Evolutionary conservation across 345 rosid species (phyloP), one percentile per base, ranked within the genome.

Genomic region (Capsella bursapastoris): DNA sequence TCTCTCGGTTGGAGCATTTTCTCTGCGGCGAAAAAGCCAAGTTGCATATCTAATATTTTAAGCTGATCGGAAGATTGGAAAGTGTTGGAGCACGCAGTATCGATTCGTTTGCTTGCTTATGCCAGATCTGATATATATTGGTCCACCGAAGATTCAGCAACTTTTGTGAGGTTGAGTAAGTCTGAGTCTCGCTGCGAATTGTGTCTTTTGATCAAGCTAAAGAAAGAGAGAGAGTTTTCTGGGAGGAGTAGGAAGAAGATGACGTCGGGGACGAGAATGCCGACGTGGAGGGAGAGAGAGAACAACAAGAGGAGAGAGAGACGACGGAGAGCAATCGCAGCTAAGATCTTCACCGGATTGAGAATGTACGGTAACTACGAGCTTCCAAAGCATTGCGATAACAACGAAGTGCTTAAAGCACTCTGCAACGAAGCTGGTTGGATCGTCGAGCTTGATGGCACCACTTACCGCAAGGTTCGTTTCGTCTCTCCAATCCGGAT

Each of bases 361-460:
- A 83, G 97, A 82, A 83, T 86, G 88, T 88, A 86, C 60, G 97
- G 97, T 0, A 90, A 87, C 76, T 92, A 71, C 84, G 87, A 87
- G 85, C 96, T 92, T 5, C 97, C 97, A 0, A 92, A 92, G 84
- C 97, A 92, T 83, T 92, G 94, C 47, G 97, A 92, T 76, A 92
- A 90, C 79, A 92, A 92, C 58, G 96, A 92, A 48, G 96, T 92
- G 43, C 92, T 92, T 77, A 92, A 88, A 73, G 96, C 97, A 8
- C 85, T 92, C 47, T 92, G 97, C 66, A 79, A 82, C 43, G 97
- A 92, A 50, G 97, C 96, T 50, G 97, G 97, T 35, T 92, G 97
- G 97, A 79, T 73, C 64, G 97, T 90, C 12, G 97, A 92, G 50
- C 82, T 80, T 3, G 97, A 92, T 43, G 97, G 97, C 32, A 92